Conservation (phyloP, 768 basidiomycete genomes). For the Coprinellus micaceus region DNA sequence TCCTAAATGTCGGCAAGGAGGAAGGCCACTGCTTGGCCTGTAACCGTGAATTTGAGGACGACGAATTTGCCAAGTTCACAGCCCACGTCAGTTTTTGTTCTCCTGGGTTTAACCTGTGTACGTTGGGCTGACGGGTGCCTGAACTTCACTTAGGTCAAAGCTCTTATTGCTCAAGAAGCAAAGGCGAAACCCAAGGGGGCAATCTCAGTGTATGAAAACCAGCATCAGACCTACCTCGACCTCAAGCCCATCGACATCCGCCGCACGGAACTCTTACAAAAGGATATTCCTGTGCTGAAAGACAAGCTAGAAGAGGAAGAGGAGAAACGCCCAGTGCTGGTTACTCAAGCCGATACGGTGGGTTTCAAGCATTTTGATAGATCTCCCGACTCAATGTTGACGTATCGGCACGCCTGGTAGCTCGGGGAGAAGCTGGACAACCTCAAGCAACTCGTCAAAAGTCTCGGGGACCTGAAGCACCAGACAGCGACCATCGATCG, state of each 20-base stretch:
- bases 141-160: no score
- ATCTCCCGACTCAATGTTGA: no score
- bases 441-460: constrained; percentile 57
- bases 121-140: no score
- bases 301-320: constrained; percentile 57
- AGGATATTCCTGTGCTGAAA: constrained; percentile 68
- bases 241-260: constrained; percentile 5
- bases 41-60: constrained; percentile 58
- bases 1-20: constrained; percentile 56
- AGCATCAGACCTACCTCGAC: not conserved
- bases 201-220: not conserved
- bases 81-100: constrained; percentile 51
- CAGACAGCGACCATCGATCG: constrained; percentile 57
- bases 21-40: constrained; percentile 76
- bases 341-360: constrained; percentile 61
- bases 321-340: constrained; percentile 48
- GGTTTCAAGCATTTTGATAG: constrained; percentile 16
- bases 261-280: not conserved
- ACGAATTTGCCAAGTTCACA: constrained; percentile 57
- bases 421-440: constrained; percentile 41
- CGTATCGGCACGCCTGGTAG: no score
- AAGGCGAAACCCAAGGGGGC: no score
- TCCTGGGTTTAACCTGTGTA: not conserved
- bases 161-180: no score
- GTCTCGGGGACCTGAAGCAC: constrained; percentile 57